Evolutionary conservation across 2,329 filamentous ascomycete species (phyloP), one percentile per base, ranked within the genome.

Genomic region (Cephalotrichum gorgonifer): DNA sequence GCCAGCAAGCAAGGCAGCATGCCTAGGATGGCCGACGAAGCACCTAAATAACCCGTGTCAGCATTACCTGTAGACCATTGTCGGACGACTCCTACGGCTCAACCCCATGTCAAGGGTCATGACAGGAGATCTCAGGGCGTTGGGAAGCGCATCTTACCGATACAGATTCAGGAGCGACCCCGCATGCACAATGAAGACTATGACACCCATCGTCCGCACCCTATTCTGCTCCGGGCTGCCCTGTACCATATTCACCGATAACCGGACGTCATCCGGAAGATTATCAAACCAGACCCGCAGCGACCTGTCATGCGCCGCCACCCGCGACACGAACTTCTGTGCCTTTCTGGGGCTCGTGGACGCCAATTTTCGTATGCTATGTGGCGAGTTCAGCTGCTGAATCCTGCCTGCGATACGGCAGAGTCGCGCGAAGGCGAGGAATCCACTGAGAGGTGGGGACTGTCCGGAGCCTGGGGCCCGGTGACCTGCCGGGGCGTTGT

Each of bases 181-280:
- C 2, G 58, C 56, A 49, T 60, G 60, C 12, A 60, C 41, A 8
- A 62, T 58, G 44, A 60, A 61, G 17, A 57, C 52, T 14, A 61
- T 58, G 3, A 59, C 57, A 48, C 59, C 57, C 57, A 60, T 59
- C 15, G 56, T 54, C 25, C 60, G 52, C n/a, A 56, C 50, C 6
- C 54, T 50, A 4, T 53, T 56, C 4, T 54, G 50, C 33, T 60
- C 55, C 8, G 59, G 52, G 8, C 52, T 26, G 15, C 31, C 44
- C 12, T 46, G 39, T 4, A 55, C 30, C 53, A 47, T 51, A 8
- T 38, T 39, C 42, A 35, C 27, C 11, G 50, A 30, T 17, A 46
- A n/a, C 15, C 27, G 14, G 33, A 46, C 26, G 15, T 33, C 26
- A 25, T 46, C 44, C 26, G 27, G 55, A 7, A 60, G 46, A 7